Conservation (phyloP, 148 eudicot genomes). For the Cornus controversa region DNA sequence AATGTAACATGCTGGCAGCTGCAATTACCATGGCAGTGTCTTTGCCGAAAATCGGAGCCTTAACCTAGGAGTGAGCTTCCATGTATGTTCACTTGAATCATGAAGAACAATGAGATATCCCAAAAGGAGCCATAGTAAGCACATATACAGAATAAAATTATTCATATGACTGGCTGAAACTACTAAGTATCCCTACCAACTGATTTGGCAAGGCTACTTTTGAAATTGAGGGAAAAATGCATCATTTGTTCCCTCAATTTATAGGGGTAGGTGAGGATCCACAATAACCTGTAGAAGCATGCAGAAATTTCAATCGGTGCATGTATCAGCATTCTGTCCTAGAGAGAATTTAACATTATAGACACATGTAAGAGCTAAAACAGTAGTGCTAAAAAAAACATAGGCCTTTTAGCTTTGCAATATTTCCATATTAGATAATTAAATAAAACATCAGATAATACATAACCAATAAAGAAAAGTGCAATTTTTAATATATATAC, state of each 20-base stretch:
- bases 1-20: background rate
- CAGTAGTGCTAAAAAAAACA: background rate
- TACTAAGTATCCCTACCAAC: background rate
- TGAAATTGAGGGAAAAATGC: background rate
- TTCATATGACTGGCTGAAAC: background rate
- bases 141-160: background rate
- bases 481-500: background rate
- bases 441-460: background rate
- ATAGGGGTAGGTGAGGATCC: background rate
- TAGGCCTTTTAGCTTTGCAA: background rate
- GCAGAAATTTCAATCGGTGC: background rate
- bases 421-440: background rate
- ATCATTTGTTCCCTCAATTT: background rate
- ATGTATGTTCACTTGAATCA: background rate
- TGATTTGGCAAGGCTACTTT: no score
- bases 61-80: background rate
- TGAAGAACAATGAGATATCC: background rate
- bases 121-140: background rate
- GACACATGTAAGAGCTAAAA: background rate
- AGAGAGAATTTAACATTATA: background rate
- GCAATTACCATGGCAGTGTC: background rate
- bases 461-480: background rate
- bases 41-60: background rate
- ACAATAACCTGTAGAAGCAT: background rate
- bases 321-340: background rate